Percentiles rank a stretch among this genome's conserved stretches.
Evolutionary conservation across 306 rosid species (phyloP).

Genomic region (Neltuma alba): DNA sequence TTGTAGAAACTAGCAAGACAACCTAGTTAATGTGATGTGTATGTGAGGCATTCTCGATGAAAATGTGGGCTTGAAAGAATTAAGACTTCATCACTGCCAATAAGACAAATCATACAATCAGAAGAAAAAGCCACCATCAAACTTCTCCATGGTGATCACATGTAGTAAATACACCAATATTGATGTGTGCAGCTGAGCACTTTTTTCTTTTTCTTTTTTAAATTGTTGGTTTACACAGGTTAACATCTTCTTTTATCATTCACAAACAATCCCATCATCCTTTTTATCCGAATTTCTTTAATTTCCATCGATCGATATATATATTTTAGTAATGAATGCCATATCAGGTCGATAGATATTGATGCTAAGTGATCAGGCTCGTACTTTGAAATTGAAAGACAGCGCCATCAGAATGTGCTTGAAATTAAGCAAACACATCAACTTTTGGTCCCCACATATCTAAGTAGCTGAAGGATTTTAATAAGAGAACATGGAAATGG

Average conservation of each 20-base stretch:
- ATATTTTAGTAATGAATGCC: too few species aligned
- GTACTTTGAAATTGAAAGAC: slow-evolving; percentile 44
- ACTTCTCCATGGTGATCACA: slow-evolving; percentile 9
- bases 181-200: slow-evolving; percentile 27
- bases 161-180: neutral
- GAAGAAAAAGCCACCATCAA: slow-evolving; percentile 30
- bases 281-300: neutral
- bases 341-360: neutral
- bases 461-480: slow-evolving; percentile 39
- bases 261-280: slow-evolving; percentile 30
- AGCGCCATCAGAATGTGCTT: slow-evolving; percentile 38
- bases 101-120: slow-evolving; percentile 10
- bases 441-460: slow-evolving; percentile 42
- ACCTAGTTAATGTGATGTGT: neutral
- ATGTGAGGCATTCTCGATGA: neutral
- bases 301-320: neutral
- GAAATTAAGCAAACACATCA: slow-evolving; percentile 37
- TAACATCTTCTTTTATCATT: slow-evolving; percentile 11
- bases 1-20: neutral
- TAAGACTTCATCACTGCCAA: slow-evolving; percentile 6
- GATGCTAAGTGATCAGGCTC: slow-evolving; percentile 23
- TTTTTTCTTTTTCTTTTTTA: neutral
- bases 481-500: slow-evolving; percentile 39
- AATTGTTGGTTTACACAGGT: neutral
- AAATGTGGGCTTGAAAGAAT: slow-evolving; percentile 30